Conservation (phyloP, 768 basidiomycete genomes). For the Psilocybe azurescens region DNA sequence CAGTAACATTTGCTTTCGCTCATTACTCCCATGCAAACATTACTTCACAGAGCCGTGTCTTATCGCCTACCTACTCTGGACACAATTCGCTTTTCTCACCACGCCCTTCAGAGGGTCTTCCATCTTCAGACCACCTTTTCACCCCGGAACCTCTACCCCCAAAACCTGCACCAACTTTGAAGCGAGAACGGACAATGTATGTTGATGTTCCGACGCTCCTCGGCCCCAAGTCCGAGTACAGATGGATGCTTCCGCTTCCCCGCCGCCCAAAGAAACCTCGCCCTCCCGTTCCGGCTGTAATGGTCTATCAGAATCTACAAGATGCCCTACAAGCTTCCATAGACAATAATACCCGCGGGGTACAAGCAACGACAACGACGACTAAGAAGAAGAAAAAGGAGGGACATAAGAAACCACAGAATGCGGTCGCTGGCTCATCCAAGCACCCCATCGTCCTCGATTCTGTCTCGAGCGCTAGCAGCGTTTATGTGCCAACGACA, state of each 20-base stretch:
- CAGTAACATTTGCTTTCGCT: neutral
- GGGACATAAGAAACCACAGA: neutral
- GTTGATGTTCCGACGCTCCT: slow-evolving; percentile 30
- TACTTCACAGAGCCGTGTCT: neutral
- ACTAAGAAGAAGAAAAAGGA: neutral
- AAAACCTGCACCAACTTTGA: slow-evolving; percentile 2
- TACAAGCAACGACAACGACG: neutral
- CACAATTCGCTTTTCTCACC: slow-evolving; percentile 23
- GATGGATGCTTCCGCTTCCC: slow-evolving; percentile 1
- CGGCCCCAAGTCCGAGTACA: slow-evolving; percentile 19
- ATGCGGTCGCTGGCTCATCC: neutral
- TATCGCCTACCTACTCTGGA: neutral
- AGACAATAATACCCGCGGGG: slow-evolving; percentile 16
- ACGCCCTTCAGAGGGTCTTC: slow-evolving; percentile 16
- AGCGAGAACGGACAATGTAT: slow-evolving; percentile 18
- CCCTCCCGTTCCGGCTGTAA: neutral
- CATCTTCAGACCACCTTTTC: slow-evolving; percentile 19
- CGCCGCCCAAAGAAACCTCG: neutral
- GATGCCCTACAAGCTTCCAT: slow-evolving; percentile 21
- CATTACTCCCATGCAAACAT: neutral
- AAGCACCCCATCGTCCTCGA: neutral
- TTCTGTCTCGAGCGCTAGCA: neutral
- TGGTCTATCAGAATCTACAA: neutral
- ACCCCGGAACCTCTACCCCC: slow-evolving; percentile 16
- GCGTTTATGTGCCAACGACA: no score